Conservation (phyloP, 495 filamentous ascomycete genomes). For the Glarea lozoyensis region DNA sequence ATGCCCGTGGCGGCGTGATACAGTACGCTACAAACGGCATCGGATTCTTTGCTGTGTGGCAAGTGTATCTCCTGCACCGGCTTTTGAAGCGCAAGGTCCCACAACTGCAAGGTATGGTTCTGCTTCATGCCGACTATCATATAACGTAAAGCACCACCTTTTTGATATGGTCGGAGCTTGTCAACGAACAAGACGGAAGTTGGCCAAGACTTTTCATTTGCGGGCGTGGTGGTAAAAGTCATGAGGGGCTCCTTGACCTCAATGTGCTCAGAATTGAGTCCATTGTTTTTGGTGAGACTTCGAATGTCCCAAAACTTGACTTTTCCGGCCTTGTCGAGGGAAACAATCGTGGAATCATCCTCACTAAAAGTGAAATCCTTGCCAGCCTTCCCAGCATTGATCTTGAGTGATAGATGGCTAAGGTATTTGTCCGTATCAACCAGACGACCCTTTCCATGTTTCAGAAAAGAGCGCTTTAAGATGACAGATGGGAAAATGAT, state of each 20-base stretch:
- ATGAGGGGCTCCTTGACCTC: constrained; percentile 72
- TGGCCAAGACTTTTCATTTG: constrained; percentile 84
- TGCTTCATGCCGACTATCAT: constrained; percentile 97
- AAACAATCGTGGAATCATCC: constrained; percentile 88
- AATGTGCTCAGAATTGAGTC: constrained; percentile 22
- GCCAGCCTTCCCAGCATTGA: constrained; percentile 93
- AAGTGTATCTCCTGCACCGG: constrained; percentile 95
- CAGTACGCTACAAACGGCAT: constrained; percentile 90
- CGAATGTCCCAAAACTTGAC: constrained; percentile 97
- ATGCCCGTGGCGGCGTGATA: constrained; percentile 87
- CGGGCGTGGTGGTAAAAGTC: constrained; percentile 67
- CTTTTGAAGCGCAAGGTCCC: constrained; percentile 93
- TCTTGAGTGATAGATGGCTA: constrained; percentile 75
- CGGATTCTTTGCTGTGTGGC: constrained; percentile 91
- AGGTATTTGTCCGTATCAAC: constrained; percentile 82
- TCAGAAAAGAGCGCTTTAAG: constrained; percentile 58
- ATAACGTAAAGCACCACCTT: constrained; percentile 79
- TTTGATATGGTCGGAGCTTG: constrained; percentile 83
- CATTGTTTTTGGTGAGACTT: constrained; percentile 48
- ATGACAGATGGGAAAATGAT: constrained; percentile 78
- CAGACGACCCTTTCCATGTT: constrained; percentile 59
- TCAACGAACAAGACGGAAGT: constrained; percentile 94
- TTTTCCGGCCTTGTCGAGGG: constrained; percentile 89
- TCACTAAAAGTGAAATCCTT: constrained; percentile 98
- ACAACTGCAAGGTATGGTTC: constrained; percentile 96